These are phyloP conservation scores for Penicillium sp. DNA, from an alignment of 2,329 filamentous ascomycete species.

Conservation along the genomic window DNA sequence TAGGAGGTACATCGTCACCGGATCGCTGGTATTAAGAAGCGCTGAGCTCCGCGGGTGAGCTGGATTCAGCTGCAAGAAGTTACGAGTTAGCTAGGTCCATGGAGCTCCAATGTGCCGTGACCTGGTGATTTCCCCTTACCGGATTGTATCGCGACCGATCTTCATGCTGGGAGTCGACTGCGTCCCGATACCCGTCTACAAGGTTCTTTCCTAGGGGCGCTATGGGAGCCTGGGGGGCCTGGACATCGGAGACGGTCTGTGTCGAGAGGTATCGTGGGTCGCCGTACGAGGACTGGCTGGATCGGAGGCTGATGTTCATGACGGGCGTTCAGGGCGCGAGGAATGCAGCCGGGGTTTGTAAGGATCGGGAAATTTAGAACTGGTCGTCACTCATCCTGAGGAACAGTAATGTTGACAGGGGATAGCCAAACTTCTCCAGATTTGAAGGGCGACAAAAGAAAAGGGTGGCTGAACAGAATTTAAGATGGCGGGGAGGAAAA, in stretches of 20 bases:
- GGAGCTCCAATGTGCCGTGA: not conserved
- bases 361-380: constrained; percentile 13
- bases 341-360: constrained; percentile 5
- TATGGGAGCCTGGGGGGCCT: constrained; percentile 21
- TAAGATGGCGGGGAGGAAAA: constrained; percentile 23
- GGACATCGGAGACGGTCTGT: constrained; percentile 31
- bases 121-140: constrained; percentile 44
- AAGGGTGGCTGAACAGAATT: constrained; percentile 9
- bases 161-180: constrained; percentile 54
- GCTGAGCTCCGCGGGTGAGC: constrained; percentile 36
- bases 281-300: constrained; percentile 43
- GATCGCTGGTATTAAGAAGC: constrained; percentile 50
- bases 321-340: constrained; percentile 15
- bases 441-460: not conserved
- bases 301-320: constrained; percentile 40
- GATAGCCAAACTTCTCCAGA: not conserved
- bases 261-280: constrained; percentile 40
- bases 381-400: constrained; percentile 18
- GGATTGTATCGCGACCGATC: constrained; percentile 57
- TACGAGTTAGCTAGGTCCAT: constrained; percentile 13
- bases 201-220: constrained; percentile 47
- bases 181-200: constrained; percentile 60
- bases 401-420: not conserved
- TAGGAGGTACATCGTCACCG: constrained; percentile 81
- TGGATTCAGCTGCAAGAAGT: constrained; percentile 56